Evolutionary conservation across 139 green algal species (phyloP).

Genomic region (Asterochloris erici): DNA sequence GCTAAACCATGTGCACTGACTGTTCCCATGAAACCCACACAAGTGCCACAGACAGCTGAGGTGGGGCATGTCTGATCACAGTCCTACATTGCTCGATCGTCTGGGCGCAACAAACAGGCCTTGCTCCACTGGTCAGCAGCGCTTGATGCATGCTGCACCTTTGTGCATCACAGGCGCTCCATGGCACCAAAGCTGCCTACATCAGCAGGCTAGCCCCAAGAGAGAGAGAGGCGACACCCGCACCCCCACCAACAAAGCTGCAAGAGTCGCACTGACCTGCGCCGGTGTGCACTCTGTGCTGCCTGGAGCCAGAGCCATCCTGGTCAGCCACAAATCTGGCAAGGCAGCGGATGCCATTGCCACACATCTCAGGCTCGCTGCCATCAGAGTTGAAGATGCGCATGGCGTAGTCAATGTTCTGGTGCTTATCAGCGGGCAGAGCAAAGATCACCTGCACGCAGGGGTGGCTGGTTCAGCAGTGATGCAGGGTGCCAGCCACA

Average conservation of each 20-base stretch:
- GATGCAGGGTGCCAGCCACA: not conserved
- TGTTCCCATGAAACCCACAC: no score
- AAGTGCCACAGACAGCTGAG: no score
- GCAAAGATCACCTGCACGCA: conserved; percentile 86
- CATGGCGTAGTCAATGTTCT: conserved; percentile 89
- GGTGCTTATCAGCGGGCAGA: conserved; percentile 50
- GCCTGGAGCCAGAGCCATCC: conserved; percentile 48
- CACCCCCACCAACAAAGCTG: no score
- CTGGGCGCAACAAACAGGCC: no score
- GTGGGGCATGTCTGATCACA: no score
- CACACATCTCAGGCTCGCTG: conserved; percentile 99
- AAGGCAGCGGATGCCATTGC: conserved; percentile 97
- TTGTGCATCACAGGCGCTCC: no score
- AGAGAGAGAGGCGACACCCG: not conserved
- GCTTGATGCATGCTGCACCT: no score
- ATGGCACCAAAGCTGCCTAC: no score
- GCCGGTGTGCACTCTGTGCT: conserved; percentile 87
- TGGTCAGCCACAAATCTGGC: conserved; percentile 87
- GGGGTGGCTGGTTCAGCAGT: not conserved
- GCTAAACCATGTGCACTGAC: no score
- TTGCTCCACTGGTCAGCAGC: no score
- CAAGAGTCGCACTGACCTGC: conserved; percentile 50
- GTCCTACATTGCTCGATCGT: no score
- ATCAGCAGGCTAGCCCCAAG: no score
- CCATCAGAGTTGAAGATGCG: conserved; percentile 98